Base-by-base conservation (phyloP, 805 yeast genomes). In the Saturnispora silvae region DNA sequence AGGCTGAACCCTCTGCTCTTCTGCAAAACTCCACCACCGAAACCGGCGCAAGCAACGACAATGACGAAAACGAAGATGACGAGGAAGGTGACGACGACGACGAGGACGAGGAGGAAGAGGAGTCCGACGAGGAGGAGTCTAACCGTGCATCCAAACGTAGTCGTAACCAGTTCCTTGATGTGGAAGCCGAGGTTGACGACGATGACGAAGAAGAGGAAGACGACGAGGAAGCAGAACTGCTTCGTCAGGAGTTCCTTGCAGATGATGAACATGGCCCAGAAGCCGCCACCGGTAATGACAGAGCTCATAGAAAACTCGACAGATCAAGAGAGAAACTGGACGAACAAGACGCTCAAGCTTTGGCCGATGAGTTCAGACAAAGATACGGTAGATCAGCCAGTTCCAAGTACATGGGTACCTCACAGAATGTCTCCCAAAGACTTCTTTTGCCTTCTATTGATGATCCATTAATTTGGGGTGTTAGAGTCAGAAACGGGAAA, bases 141-240 rank as follows among this genome's bases (percentile, higher is more conserved):
- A 59, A 61, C n/a, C 67, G 65, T 4, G 64, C 68, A 31, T 60
- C 63, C 34, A 63, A 63, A 41, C 69, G 64, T 44, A 63, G 68
- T 53, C 62, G 72, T 51, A 89, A 89, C 59, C 87, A 81, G 67
- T 92, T 86, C 59, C 70, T 92, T 61, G 98, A 92, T 82, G 94
- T 92, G 38, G 97, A 92, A 67, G 98, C 96, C 42, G 97, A 89
- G 59, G 98, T 92, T 40, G 95, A 89, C 58, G 97, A 89, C 43
- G 97, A 92, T 47, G 97, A 92, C 38, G 97, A 89, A 47, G 94
- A 81, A 30, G 75, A 77, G 22, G 89, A 85, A 44, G 97, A 87
- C 43, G 97, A 86, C 33, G 97, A 89, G 45, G 97, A 81, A 48
- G 87, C 94, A n/a, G 96, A 82, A 45, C 63, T 83, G 22, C 74